Percentiles rank a stretch among this genome's conserved stretches.
Evolutionary conservation across 306 rosid species (phyloP).

Genomic region (Dryas drummondii): DNA sequence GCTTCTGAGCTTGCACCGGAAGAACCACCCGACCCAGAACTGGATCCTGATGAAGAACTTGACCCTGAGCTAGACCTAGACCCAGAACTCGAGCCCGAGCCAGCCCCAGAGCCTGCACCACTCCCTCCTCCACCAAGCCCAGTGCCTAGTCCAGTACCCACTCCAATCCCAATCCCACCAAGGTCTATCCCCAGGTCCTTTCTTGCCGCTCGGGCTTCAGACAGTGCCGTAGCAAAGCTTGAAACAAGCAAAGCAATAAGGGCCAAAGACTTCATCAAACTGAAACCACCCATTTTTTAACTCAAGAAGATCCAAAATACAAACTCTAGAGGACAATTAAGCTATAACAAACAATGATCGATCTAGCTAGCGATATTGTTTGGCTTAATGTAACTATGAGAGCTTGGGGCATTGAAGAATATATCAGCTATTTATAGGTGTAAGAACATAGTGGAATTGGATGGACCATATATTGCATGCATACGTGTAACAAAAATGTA

Average conservation of each 20-base stretch:
- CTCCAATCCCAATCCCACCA: constrained; percentile 53
- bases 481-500: not conserved
- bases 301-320: not conserved
- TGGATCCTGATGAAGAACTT: constrained; percentile 31
- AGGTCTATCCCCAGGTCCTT: constrained; percentile 64
- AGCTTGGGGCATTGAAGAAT: not conserved
- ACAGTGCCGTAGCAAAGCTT: constrained; percentile 20
- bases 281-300: not conserved
- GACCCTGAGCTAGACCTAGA: constrained; percentile 24
- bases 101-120: constrained; percentile 45
- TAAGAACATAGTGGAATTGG: not conserved
- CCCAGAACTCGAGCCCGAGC: constrained; percentile 43
- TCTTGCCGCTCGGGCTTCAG: constrained; percentile 56
- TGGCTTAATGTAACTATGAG: not conserved
- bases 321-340: not conserved
- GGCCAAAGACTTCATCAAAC: constrained; percentile 19
- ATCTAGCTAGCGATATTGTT: too few relatives aligned
- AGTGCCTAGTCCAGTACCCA: constrained; percentile 48
- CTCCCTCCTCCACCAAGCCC: constrained; percentile 37
- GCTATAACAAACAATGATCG: too few relatives aligned
- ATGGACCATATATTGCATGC: not conserved
- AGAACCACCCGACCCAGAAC: constrained; percentile 23
- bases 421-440: constrained; percentile 11
- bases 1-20: constrained; percentile 26
- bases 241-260: constrained; percentile 40